These are phyloP conservation scores for Podosphaera fusca DNA, from an alignment of 2,329 filamentous ascomycete species.

Conservation along the genomic window DNA sequence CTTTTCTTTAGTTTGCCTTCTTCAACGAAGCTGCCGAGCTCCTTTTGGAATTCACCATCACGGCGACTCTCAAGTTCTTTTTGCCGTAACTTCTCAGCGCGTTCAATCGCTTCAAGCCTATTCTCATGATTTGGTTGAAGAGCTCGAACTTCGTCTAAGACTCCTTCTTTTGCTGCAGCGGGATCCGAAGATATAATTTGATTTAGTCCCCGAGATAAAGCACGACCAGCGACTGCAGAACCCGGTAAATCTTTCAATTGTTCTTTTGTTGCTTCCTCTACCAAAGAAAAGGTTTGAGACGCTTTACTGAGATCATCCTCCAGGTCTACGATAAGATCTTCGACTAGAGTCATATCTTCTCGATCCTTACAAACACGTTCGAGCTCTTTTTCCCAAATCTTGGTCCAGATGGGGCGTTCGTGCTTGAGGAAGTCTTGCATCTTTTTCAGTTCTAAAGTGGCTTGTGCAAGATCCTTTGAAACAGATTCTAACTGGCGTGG, in stretches of 20 bases:
- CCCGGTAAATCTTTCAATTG: slow-evolving; percentile 56
- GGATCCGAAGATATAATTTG: slow-evolving; percentile 38
- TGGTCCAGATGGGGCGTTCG: slow-evolving; percentile 94
- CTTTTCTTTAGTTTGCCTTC: slow-evolving; percentile 90
- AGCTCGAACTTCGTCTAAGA: slow-evolving; percentile 80
- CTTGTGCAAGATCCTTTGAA: slow-evolving; percentile 61
- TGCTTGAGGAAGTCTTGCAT: slow-evolving; percentile 78
- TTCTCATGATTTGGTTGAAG: slow-evolving; percentile 87
- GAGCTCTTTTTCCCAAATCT: slow-evolving; percentile 97
- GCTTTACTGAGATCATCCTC: slow-evolving; percentile 92
- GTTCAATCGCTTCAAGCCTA: slow-evolving; percentile 81
- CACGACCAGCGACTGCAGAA: slow-evolving; percentile 26
- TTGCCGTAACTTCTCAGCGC: slow-evolving; percentile 79
- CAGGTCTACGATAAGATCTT: slow-evolving; percentile 79
- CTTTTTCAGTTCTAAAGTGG: slow-evolving; percentile 73
- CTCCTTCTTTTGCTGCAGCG: slow-evolving; percentile 64
- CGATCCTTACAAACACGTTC: slow-evolving; percentile 90
- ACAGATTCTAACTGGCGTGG: slow-evolving; percentile 77
- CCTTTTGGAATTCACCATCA: slow-evolving; percentile 53
- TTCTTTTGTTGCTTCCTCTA: slow-evolving; percentile 96
- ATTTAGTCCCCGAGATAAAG: slow-evolving; percentile 31
- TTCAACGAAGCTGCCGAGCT: slow-evolving; percentile 64
- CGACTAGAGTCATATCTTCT: slow-evolving; percentile 85
- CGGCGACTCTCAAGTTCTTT: slow-evolving; percentile 62
- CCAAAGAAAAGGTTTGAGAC: slow-evolving; percentile 73